Evolutionary conservation across 2,329 filamentous ascomycete species (phyloP).

Genomic region (Chrysoporthe austroafricana): DNA sequence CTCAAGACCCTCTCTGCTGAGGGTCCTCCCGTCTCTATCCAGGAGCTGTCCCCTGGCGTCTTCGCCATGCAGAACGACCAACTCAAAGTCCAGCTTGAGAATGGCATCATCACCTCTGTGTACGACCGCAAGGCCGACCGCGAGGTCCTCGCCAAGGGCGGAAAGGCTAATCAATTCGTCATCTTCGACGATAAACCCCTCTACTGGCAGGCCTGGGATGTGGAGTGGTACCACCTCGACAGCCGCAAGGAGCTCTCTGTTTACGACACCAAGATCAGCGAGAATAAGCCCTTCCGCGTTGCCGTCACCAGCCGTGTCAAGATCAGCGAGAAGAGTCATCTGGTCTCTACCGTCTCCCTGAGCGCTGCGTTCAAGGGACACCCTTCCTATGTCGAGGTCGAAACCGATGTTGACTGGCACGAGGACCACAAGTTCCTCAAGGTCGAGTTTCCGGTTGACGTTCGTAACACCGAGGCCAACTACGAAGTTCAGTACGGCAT

Average conservation of each 20-base stretch:
- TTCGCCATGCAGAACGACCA: conserved; percentile 82
- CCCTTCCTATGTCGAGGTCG: conserved; percentile 74
- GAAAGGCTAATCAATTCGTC: conserved; percentile 87
- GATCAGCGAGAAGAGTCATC: conserved; percentile 84
- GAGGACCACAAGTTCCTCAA: conserved; percentile 98
- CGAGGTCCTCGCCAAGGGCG: conserved; percentile 74
- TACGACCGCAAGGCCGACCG: conserved; percentile 74
- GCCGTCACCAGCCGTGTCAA: conserved; percentile 82
- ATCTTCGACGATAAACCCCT: conserved; percentile 97
- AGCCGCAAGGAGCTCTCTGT: conserved; percentile 77
- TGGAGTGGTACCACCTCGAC: conserved; percentile 93
- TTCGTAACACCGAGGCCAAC: conserved; percentile 87
- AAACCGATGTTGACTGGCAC: conserved; percentile 91
- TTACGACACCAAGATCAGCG: conserved; percentile 70
- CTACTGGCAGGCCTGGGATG: conserved; percentile 98
- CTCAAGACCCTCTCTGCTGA: conserved; percentile 51
- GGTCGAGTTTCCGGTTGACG: conserved; percentile 94
- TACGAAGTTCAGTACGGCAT: conserved; percentile 97
- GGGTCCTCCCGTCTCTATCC: conserved; percentile 53
- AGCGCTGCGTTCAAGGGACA: conserved; percentile 67
- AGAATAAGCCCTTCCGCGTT: conserved; percentile 74
- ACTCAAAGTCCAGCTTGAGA: conserved; percentile 71
- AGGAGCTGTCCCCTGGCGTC: conserved; percentile 58
- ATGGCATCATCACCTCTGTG: conserved; percentile 82
- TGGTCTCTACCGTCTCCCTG: conserved; percentile 84